Evolutionary conservation across 495 filamentous ascomycete species (phyloP).

Genomic region (Astrocystis sublimbata): DNA sequence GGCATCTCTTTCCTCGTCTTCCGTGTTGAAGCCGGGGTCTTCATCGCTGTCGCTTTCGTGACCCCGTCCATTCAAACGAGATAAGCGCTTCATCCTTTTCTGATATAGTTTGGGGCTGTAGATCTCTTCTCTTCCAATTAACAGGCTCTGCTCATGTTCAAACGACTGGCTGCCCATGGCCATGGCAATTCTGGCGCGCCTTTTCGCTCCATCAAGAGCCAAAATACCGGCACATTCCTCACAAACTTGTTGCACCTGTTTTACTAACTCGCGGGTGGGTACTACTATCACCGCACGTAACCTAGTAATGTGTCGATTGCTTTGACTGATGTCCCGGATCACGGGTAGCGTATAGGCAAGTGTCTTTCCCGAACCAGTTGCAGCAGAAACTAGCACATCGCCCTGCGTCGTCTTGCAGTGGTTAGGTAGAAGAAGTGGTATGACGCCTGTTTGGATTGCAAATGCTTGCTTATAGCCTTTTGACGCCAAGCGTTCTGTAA

Average conservation of each 20-base stretch:
- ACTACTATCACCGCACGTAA: conserved; percentile 80
- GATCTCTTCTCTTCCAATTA: conserved; percentile 63
- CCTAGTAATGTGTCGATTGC: conserved; percentile 50
- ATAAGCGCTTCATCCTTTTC: conserved; percentile 23
- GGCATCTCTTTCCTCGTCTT: conserved; percentile 30
- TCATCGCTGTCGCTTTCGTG: conserved; percentile 19
- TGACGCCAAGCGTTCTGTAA: conserved; percentile 55
- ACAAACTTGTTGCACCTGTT: conserved; percentile 72
- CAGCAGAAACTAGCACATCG: conserved; percentile 83
- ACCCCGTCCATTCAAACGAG: background rate
- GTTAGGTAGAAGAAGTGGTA: conserved; percentile 71
- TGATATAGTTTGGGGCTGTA: conserved; percentile 39
- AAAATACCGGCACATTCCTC: conserved; percentile 62
- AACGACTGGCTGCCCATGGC: conserved; percentile 78
- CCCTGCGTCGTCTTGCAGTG: conserved; percentile 57
- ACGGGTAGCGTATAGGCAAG: conserved; percentile 88
- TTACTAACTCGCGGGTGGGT: conserved; percentile 86
- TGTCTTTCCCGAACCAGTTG: conserved; percentile 93
- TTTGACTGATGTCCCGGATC: conserved; percentile 66
- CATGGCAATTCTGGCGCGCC: conserved; percentile 69
- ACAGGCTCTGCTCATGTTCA: conserved; percentile 66
- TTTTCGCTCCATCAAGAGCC: conserved; percentile 50
- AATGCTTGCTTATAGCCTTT: conserved; percentile 75
- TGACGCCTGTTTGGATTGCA: conserved; percentile 77
- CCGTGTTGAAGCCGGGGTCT: conserved; percentile 30